phyloP scores from a whole-genome alignment of 164 flowering plant genomes.

The Annona cherimola region DNA sequence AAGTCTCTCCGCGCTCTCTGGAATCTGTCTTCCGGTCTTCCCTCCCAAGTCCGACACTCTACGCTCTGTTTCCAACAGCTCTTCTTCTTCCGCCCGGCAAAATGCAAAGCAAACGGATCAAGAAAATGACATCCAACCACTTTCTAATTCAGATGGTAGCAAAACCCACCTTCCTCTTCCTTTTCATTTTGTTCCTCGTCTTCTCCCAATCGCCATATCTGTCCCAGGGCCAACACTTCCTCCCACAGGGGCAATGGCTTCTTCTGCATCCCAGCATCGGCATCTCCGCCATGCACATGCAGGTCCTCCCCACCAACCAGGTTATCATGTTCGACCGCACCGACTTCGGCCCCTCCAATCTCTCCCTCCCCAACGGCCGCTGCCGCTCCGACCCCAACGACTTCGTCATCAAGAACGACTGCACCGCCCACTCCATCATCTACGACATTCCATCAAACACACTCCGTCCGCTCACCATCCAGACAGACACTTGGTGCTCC shows the following conservation, averaged over 20 bases:
- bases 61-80: too few species aligned
- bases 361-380: slow-evolving; percentile 43
- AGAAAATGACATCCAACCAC: too few species aligned
- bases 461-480: slow-evolving; percentile 57
- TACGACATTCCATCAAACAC: slow-evolving; percentile 57
- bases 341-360: slow-evolving; percentile 66
- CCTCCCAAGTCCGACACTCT: too few species aligned
- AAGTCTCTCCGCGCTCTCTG: too few species aligned
- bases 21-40: too few species aligned
- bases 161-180: neutral
- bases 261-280: slow-evolving; percentile 41
- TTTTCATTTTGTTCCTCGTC: neutral
- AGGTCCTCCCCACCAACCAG: slow-evolving; percentile 43
- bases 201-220: neutral
- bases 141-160: too few species aligned
- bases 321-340: slow-evolving; percentile 71
- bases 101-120: too few species aligned
- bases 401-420: slow-evolving; percentile 34
- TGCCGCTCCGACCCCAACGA: slow-evolving; percentile 40
- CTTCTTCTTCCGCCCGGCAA: too few species aligned
- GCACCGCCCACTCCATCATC: slow-evolving; percentile 78
- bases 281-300: slow-evolving; percentile 87
- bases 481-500: slow-evolving; percentile 86
- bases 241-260: slow-evolving; percentile 19
- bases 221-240: neutral